Evolutionary conservation across 257 asterid species (phyloP).

Genomic region (Nicotiana knightiana): DNA sequence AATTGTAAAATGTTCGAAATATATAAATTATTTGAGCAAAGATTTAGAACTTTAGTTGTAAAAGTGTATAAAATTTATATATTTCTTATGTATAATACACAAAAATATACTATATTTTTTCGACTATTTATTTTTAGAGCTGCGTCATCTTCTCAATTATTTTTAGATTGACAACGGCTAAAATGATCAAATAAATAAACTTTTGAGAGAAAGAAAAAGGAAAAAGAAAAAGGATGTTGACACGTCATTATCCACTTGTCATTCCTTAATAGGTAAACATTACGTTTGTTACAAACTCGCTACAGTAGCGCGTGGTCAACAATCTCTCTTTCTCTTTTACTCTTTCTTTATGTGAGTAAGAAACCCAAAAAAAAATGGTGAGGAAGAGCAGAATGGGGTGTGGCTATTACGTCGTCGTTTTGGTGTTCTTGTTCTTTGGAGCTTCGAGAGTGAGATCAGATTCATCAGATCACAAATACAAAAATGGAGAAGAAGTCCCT

Average conservation of each 20-base stretch:
- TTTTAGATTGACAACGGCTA: too few species aligned
- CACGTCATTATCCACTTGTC: background rate
- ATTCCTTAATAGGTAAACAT: background rate
- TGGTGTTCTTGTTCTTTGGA: constrained; percentile 3
- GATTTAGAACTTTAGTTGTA: too few species aligned
- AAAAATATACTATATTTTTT: too few species aligned
- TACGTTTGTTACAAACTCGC: background rate
- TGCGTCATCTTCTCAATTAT: too few species aligned
- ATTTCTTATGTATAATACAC: too few species aligned
- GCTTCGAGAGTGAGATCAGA: constrained; percentile 25
- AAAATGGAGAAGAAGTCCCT: constrained; percentile 26
- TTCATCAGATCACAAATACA: constrained; percentile 34
- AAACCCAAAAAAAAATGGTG: background rate
- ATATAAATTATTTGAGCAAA: too few species aligned
- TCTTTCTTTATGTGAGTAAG: background rate
- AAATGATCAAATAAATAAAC: too few species aligned
- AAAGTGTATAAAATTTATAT: too few species aligned
- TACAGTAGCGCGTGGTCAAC: background rate
- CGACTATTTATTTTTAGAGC: too few species aligned
- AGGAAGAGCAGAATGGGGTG: constrained; percentile 7
- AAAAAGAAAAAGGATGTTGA: background rate
- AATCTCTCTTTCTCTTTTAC: background rate
- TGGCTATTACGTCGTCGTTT: constrained; percentile 12
- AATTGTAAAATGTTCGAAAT: too few species aligned
- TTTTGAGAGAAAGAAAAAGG: background rate